Evolutionary conservation across 2,329 filamentous ascomycete genomes (phyloP), one percentile per base, ranked within the genome.

Genomic region (Dactylellina parvicollis): DNA sequence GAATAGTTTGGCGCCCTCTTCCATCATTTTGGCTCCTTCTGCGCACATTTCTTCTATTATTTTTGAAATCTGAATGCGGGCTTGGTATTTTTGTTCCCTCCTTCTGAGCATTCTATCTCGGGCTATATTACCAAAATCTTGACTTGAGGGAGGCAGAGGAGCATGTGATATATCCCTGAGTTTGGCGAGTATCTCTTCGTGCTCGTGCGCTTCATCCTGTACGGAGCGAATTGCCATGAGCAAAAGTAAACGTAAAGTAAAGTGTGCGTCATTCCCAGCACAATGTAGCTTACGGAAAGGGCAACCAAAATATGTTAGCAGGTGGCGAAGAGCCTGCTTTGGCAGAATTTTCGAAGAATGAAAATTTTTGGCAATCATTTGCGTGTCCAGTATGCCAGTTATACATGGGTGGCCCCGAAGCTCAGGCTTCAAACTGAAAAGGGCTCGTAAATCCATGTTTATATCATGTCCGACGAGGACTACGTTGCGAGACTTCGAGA

Each of bases 401-500:
- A 46, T 46, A 7, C 14, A 42, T 20, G 1, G 22, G 30, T 44
- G 30, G 34, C 32, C 18, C 18, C 8, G 8, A 32, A 46, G 42
- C 30, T 12, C 10, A 7, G 59, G 10, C n/a, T 54, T 10, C 14
- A 64, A 18, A 16, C 5, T 8, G 24, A 18, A 34, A 1, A 54
- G 38, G 1, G 36, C 59, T n/a, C 1, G 22, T 34, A 54, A 36
- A 54, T 64, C 59, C 24, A 1, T 8, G 0, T 12, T 30, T 10
- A 54, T 28, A 18, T 14, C 47, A 36, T 54, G 59, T 9, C 59
- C 59, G 59, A 64, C n/a, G 34, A 64, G 47, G 32, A 54, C 26
- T 8, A 46, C 16, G 36, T 54, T 54, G 18, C 47, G 59, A 54
- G 46, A 54, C 1, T 46, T 16, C 2, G 34, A 34, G 12, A 64